Conservation (phyloP, 1,284 basidiomycete genomes). For the Ceratobasidium sp. region DNA sequence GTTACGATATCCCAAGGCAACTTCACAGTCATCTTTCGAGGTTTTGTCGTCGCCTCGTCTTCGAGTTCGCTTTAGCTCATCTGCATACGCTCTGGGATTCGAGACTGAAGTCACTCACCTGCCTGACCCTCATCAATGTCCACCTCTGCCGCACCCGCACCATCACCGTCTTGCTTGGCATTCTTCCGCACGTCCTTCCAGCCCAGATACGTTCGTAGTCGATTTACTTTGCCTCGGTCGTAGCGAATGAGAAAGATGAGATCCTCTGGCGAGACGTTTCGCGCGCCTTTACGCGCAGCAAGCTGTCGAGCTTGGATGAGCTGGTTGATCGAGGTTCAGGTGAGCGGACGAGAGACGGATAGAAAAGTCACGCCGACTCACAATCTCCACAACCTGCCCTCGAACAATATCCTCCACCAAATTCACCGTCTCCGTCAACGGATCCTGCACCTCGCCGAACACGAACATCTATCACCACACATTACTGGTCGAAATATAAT, state of each 20-base stretch:
- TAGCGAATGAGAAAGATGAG: conserved; percentile 96
- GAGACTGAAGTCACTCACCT: conserved; percentile 58
- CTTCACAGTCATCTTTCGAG: conserved; percentile 93
- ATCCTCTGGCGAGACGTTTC: conserved; percentile 90
- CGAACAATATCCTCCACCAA: conserved; percentile 97
- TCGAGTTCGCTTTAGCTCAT: conserved; percentile 1
- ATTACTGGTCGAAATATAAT: background rate
- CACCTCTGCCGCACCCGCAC: conserved; percentile 79
- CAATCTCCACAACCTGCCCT: conserved; percentile 91
- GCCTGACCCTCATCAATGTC: conserved; percentile 74
- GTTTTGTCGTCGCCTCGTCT: conserved; percentile 85
- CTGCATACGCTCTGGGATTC: background rate
- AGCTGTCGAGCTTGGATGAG: conserved; percentile 89
- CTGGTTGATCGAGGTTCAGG: conserved; percentile 54
- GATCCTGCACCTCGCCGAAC: conserved; percentile 93
- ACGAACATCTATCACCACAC: conserved; percentile 81
- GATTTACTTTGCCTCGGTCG: conserved; percentile 93
- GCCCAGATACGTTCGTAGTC: conserved; percentile 91
- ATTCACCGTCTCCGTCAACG: conserved; percentile 84
- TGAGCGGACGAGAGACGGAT: background rate
- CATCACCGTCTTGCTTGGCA: conserved; percentile 87
- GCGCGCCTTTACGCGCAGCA: conserved; percentile 81
- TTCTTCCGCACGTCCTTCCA: conserved; percentile 99
- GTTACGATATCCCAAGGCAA: conserved; percentile 96
- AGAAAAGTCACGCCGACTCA: conserved; percentile 52